Conservation (phyloP, 768 basidiomycete genomes). For the Amanita pallidorosea region DNA sequence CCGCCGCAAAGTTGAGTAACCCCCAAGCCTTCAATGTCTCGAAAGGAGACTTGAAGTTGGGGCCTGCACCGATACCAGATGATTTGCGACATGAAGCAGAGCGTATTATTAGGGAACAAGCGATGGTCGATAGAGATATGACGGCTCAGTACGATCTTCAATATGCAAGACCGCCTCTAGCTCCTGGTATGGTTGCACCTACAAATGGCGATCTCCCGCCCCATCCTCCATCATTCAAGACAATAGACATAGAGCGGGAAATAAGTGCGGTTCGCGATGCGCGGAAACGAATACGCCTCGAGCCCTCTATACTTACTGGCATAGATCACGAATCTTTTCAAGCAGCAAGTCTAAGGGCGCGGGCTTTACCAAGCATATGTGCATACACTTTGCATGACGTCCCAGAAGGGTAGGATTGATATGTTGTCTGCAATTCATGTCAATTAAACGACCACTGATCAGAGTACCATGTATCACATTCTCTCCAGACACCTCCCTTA, state of each 20-base stretch:
- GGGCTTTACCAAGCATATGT: conserved; percentile 85
- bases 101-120: conserved; percentile 71
- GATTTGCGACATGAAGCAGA: conserved; percentile 76
- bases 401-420: conserved; percentile 71
- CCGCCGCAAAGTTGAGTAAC: conserved; percentile 39
- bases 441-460: conserved; percentile 4
- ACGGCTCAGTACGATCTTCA: conserved; percentile 56
- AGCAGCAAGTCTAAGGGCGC: conserved; percentile 41
- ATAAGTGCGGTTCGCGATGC: conserved; percentile 84
- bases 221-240: conserved; percentile 73
- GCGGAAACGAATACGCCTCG: conserved; percentile 84
- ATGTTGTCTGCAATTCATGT: not conserved
- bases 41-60: conserved; percentile 76
- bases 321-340: conserved; percentile 52
- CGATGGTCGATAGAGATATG: conserved; percentile 62
- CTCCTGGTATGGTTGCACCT: conserved; percentile 52
- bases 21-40: conserved; percentile 67
- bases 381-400: conserved; percentile 93
- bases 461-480: conserved; percentile 84
- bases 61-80: conserved; percentile 67
- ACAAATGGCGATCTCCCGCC: conserved; percentile 67
- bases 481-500: conserved; percentile 80
- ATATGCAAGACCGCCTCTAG: conserved; percentile 34
- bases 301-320: conserved; percentile 53
- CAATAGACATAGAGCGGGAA: conserved; percentile 83